Percentiles rank a stretch among this genome's conserved stretches.
Evolutionary conservation across 202 grass and related monocot genomes (phyloP).

Genomic region (Cymbopogon flexuosus): DNA sequence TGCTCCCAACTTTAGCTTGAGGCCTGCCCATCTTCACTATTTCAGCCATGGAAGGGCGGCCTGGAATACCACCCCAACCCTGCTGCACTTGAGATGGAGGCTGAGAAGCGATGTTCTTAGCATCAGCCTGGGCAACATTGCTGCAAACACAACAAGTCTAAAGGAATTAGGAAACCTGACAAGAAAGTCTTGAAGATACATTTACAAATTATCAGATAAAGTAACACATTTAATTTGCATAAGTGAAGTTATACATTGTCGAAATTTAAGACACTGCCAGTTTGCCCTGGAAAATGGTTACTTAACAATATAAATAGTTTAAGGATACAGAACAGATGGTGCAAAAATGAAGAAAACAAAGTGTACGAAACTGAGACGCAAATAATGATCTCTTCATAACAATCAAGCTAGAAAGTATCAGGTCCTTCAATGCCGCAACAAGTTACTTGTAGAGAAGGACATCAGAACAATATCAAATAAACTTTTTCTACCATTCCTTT

Average conservation of each 20-base stretch:
- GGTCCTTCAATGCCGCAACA: not conserved
- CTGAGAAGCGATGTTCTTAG: slow-evolving; percentile 33
- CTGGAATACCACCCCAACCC: slow-evolving; percentile 53
- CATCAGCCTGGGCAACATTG: slow-evolving; percentile 35
- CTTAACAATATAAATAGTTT: not conserved
- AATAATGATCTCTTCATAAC: not conserved
- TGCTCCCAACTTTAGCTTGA: slow-evolving; percentile 39
- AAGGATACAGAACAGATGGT: not conserved
- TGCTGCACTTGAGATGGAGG: slow-evolving; percentile 47
- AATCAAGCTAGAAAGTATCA: not conserved
- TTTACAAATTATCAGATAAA: slow-evolving; percentile 11
- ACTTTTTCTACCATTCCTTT: not conserved
- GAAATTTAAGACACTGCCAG: not conserved
- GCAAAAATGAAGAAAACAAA: not conserved
- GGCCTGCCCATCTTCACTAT: slow-evolving; percentile 71
- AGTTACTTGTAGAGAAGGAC: not conserved
- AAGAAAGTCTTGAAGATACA: not conserved
- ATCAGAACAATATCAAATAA: not conserved
- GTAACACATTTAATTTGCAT: not conserved
- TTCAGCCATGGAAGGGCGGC: slow-evolving; percentile 69
- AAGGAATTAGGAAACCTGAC: not conserved
- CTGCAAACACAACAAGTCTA: slow-evolving; percentile 38
- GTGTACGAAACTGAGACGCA: not conserved
- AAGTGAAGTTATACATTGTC: not conserved
- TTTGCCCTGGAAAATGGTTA: slow-evolving; percentile 15